phyloP scores from a whole-genome alignment of 2,329 filamentous ascomycete genomes.

The Aspergillus tubingensis region DNA sequence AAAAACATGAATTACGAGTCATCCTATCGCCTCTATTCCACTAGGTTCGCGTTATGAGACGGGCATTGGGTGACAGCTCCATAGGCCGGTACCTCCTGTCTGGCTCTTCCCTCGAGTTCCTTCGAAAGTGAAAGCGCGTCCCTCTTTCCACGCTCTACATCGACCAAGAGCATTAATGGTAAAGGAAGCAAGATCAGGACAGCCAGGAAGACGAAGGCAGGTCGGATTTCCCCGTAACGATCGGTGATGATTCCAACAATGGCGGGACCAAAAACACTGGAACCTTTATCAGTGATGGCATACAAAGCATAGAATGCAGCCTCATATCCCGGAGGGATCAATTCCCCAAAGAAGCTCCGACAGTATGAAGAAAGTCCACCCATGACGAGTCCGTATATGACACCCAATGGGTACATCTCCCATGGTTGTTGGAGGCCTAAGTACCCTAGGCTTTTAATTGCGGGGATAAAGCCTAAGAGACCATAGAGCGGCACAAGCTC shows the following conservation, averaged over 20 bases:
- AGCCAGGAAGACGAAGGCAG: conserved; percentile 90
- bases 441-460: conserved; percentile 71
- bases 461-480: conserved; percentile 80
- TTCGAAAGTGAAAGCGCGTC: conserved; percentile 68
- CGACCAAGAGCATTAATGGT: conserved; percentile 79
- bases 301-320: conserved; percentile 96
- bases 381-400: conserved; percentile 88
- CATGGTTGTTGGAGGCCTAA: conserved; percentile 88
- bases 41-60: background rate
- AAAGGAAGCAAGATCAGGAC: conserved; percentile 80
- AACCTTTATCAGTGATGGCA: conserved; percentile 96
- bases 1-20: background rate
- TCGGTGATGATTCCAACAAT: conserved; percentile 95
- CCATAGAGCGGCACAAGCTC: conserved; percentile 93
- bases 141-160: conserved; percentile 75
- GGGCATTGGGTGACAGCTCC: conserved; percentile 17
- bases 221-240: conserved; percentile 73
- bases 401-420: conserved; percentile 94
- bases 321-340: conserved; percentile 92
- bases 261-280: conserved; percentile 87
- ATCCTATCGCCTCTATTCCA: background rate
- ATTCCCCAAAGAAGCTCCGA: conserved; percentile 84
- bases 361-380: conserved; percentile 93
- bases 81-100: conserved; percentile 27
- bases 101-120: conserved; percentile 41